Evolutionary conservation across 208 protist species (phyloP).

Genomic region (Wallacemonas sp.): DNA sequence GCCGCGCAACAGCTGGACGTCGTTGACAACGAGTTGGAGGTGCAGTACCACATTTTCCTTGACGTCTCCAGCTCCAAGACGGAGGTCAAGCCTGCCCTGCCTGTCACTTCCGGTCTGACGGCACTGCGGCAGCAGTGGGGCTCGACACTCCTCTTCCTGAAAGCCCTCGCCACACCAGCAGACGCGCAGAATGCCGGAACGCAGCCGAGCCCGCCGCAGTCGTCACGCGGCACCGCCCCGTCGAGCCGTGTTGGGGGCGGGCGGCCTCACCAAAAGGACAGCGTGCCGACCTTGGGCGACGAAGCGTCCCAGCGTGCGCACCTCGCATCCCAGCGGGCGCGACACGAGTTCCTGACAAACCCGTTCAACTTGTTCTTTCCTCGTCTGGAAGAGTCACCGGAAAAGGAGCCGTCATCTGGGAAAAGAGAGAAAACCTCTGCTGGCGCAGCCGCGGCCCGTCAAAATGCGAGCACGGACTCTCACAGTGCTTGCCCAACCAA

Average conservation of each 20-base stretch:
- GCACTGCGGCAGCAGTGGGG: conserved; percentile 37
- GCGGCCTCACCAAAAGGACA: conserved; percentile 5
- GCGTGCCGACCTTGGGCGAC: not conserved
- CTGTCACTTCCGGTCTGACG: conserved; percentile 27
- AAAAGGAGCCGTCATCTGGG: not conserved
- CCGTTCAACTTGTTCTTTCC: conserved; percentile 51
- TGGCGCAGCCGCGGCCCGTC: not conserved
- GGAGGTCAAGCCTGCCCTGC: conserved; percentile 43
- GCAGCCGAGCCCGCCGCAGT: not conserved
- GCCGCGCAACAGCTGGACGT: conserved; percentile 31
- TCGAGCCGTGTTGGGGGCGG: not conserved
- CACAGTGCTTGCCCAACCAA: not conserved
- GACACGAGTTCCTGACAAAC: conserved; percentile 59
- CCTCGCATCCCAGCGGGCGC: conserved; percentile 39
- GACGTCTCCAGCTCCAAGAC: conserved; percentile 43
- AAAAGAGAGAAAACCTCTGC: conserved; percentile 12
- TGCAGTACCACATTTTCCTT: conserved; percentile 45
- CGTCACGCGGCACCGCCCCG: conserved; percentile 8
- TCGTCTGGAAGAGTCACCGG: conserved; percentile 24
- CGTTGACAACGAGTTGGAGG: conserved; percentile 28
- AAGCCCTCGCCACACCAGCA: not conserved
- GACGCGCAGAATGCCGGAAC: not conserved
- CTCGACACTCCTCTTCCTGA: not conserved
- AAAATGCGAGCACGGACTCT: not conserved
- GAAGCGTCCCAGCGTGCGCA: conserved; percentile 28